Evolutionary conservation across 75 land plant genomes (phyloP).

Genomic region (Selaginella moellendorffii): DNA sequence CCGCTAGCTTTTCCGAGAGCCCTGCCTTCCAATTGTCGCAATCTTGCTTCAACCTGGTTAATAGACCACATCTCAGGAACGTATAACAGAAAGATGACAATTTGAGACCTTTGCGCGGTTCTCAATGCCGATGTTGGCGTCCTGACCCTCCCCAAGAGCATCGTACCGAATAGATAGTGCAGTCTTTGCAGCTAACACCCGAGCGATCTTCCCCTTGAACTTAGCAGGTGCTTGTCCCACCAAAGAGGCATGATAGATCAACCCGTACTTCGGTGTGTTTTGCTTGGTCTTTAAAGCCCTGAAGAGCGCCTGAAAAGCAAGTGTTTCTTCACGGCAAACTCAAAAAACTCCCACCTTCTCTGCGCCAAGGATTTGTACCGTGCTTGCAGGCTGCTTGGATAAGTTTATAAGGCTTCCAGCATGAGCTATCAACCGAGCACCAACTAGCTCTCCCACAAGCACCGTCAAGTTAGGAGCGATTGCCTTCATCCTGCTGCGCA

Average conservation of each 20-base stretch:
- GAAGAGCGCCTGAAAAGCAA: constrained; percentile 51
- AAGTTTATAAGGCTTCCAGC: constrained; percentile 93
- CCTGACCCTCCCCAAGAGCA: constrained; percentile 68
- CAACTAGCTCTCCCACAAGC: constrained; percentile 93
- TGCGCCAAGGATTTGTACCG: constrained; percentile 94
- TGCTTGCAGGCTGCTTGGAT: constrained; percentile 95
- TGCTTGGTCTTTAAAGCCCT: constrained; percentile 96
- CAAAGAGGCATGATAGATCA: constrained; percentile 90
- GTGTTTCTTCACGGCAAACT: not conserved
- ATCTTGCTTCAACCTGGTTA: constrained; percentile 63
- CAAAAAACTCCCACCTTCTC: constrained; percentile 47
- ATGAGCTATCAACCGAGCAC: constrained; percentile 93
- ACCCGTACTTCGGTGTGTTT: constrained; percentile 92
- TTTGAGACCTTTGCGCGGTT: constrained; percentile 55
- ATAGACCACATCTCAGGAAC: too few relatives aligned
- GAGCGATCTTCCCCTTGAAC: constrained; percentile 80
- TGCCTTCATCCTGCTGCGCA: constrained; percentile 83
- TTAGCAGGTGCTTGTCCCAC: constrained; percentile 96
- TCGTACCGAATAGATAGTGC: constrained; percentile 73
- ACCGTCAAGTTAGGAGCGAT: constrained; percentile 93
- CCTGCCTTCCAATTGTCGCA: constrained; percentile 73
- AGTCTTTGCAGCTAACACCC: constrained; percentile 90
- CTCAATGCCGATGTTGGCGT: constrained; percentile 71
- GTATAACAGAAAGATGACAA: not conserved
- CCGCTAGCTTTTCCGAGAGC: constrained; percentile 64